These are phyloP conservation scores for Madurella mycetomatis DNA, from an alignment of 2,329 filamentous ascomycete genomes.

Conservation along the genomic window DNA sequence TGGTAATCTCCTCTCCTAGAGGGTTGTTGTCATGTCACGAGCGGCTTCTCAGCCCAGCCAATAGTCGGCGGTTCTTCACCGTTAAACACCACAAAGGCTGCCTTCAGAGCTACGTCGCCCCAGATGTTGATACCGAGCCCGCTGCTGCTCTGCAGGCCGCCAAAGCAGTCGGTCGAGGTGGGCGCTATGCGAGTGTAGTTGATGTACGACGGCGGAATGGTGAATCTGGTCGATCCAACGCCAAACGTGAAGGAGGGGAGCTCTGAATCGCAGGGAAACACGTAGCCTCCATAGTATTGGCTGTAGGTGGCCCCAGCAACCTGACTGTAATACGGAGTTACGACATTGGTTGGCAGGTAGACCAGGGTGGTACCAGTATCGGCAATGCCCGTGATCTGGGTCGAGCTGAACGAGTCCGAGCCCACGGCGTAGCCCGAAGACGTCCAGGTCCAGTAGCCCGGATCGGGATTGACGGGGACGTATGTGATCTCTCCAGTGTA, in stretches of 20 bases:
- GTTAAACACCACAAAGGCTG: constrained; percentile 27
- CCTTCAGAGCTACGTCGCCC: constrained; percentile 27
- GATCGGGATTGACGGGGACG: constrained; percentile 46
- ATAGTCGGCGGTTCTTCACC: constrained; percentile 19
- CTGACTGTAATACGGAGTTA: constrained; percentile 47
- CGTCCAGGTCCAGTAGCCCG: constrained; percentile 63
- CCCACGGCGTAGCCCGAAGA: constrained; percentile 36
- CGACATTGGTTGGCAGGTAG: constrained; percentile 44
- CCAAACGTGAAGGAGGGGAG: constrained; percentile 49
- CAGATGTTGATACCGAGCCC: constrained; percentile 26
- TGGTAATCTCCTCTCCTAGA: not conserved
- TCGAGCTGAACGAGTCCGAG: constrained; percentile 31
- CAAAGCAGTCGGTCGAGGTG: constrained; percentile 49
- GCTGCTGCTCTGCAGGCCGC: constrained; percentile 53
- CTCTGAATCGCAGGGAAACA: constrained; percentile 47
- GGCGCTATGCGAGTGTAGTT: constrained; percentile 23
- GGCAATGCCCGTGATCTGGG: constrained; percentile 43
- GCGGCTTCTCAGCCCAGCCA: constrained; percentile 25
- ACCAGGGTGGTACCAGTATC: constrained; percentile 58
- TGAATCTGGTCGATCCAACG: constrained; percentile 42
- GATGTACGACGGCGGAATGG: constrained; percentile 46
- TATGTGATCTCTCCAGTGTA: constrained; percentile 58
- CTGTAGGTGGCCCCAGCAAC: constrained; percentile 40
- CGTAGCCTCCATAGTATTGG: constrained; percentile 42
- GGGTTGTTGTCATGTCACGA: constrained; percentile 1